These are phyloP conservation scores for Blastosporella zonata DNA, from an alignment of 1,284 basidiomycete genomes.

Conservation along the genomic window DNA sequence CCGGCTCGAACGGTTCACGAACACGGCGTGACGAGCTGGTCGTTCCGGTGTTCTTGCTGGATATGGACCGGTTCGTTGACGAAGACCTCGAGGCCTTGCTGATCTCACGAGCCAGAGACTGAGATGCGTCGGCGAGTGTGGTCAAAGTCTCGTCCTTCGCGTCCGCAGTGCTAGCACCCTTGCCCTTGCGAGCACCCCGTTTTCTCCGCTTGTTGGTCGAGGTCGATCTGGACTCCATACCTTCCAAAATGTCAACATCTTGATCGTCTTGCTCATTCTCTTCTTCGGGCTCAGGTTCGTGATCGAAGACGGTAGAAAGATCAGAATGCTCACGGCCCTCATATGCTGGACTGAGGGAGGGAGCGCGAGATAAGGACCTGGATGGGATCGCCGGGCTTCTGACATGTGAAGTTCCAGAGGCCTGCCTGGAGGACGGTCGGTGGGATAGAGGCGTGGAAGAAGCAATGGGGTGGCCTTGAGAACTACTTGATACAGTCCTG, in stretches of 20 bases:
- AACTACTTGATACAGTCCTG: constrained; percentile 55
- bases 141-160: constrained; percentile 56
- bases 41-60: constrained; percentile 24
- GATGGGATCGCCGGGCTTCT: constrained; percentile 49
- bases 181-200: constrained; percentile 73
- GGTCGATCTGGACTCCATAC: constrained; percentile 48
- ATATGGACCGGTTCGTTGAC: constrained; percentile 31
- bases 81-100: constrained; percentile 51
- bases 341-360: constrained; percentile 55
- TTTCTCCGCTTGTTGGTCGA: constrained; percentile 76
- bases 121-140: constrained; percentile 76
- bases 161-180: constrained; percentile 39
- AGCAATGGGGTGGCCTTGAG: constrained; percentile 57
- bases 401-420: constrained; percentile 40
- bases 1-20: constrained; percentile 37
- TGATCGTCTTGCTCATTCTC: constrained; percentile 35
- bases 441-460: constrained; percentile 63
- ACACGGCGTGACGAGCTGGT: constrained; percentile 21
- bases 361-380: constrained; percentile 58
- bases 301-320: constrained; percentile 51
- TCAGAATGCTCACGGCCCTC: constrained; percentile 44
- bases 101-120: constrained; percentile 81
- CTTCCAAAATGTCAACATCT: constrained; percentile 27
- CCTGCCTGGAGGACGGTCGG: constrained; percentile 62
- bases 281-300: constrained; percentile 41